Evolutionary conservation across 2,329 filamentous ascomycete genomes (phyloP).

Genomic region (Fusarium decemcellulare): DNA sequence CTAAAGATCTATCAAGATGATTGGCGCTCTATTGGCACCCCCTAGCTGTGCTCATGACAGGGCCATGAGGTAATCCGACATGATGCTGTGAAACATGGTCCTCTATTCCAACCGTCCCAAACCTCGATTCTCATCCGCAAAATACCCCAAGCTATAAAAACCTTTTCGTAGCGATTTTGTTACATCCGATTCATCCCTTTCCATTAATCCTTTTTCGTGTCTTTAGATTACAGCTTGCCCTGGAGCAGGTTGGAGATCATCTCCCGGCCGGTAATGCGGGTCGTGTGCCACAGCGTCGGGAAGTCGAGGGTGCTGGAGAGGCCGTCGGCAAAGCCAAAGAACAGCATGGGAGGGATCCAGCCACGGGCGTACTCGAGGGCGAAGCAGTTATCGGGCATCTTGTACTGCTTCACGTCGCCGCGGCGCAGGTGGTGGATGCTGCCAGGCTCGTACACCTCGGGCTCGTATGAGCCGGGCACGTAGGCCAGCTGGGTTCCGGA

Average conservation of each 20-base stretch:
- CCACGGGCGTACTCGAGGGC: conserved; percentile 88
- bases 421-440: conserved; percentile 79
- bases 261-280: conserved; percentile 78
- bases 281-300: conserved; percentile 87
- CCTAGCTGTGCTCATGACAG: not conserved
- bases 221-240: conserved; percentile 74
- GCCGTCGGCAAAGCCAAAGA: conserved; percentile 89
- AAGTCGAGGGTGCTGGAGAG: conserved; percentile 87
- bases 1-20: conserved; percentile 14
- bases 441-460: conserved; percentile 79
- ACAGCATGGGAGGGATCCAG: conserved; percentile 94
- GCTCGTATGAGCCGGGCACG: conserved; percentile 75
- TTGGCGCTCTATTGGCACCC: not conserved
- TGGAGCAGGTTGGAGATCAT: conserved; percentile 81
- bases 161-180: not conserved
- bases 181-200: conserved; percentile 6
- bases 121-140: not conserved
- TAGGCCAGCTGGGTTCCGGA: conserved; percentile 83
- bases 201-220: not conserved
- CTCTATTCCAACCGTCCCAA: not conserved
- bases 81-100: not conserved
- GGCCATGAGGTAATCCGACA: conserved; percentile 2
- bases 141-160: not conserved
- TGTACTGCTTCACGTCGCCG: conserved; percentile 85
- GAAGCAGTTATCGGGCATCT: conserved; percentile 82